Conservation (phyloP, 371 early-diverging fungal genomes). For the Mortierella sp. region DNA sequence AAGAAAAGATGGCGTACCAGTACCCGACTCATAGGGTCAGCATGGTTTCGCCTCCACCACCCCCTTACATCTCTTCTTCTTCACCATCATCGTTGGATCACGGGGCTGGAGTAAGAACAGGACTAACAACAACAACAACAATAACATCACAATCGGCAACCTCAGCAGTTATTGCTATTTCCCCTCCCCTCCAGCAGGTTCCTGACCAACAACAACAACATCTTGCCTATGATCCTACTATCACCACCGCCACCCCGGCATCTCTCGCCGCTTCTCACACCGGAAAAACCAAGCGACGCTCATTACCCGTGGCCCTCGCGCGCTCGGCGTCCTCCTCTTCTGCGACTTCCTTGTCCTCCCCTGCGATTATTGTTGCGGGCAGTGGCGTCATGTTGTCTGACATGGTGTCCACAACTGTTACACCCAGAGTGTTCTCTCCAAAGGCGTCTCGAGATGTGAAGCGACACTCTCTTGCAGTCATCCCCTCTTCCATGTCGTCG, state of each 20-base stretch:
- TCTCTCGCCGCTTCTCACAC: slow-evolving; percentile 7
- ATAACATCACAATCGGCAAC: not conserved
- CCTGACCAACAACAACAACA: not conserved
- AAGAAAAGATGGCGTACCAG: slow-evolving; percentile 33
- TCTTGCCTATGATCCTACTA: not conserved
- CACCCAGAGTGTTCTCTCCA: slow-evolving; percentile 4
- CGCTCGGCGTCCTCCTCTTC: not conserved
- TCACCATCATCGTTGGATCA: slow-evolving; percentile 22
- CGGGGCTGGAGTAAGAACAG: slow-evolving; percentile 16
- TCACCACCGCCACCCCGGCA: slow-evolving; percentile 5
- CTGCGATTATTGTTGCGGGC: slow-evolving; percentile 20
- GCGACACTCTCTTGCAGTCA: slow-evolving; percentile 39
- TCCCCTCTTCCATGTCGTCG: slow-evolving; percentile 11
- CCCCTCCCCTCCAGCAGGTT: not conserved
- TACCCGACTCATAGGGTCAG: slow-evolving; percentile 26
- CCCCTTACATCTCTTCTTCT: slow-evolving; percentile 37
- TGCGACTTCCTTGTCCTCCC: not conserved
- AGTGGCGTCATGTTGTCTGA: not conserved
- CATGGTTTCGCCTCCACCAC: slow-evolving; percentile 39
- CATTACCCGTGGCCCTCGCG: slow-evolving; percentile 12
- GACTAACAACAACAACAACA: not conserved
- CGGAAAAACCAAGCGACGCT: slow-evolving; percentile 13
- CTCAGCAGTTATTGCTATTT: not conserved
- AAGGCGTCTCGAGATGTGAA: slow-evolving; percentile 18
- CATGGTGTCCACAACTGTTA: not conserved